phyloP scores from a whole-genome alignment of 805 yeast genomes.

The Saccharomycopsis malanga region DNA sequence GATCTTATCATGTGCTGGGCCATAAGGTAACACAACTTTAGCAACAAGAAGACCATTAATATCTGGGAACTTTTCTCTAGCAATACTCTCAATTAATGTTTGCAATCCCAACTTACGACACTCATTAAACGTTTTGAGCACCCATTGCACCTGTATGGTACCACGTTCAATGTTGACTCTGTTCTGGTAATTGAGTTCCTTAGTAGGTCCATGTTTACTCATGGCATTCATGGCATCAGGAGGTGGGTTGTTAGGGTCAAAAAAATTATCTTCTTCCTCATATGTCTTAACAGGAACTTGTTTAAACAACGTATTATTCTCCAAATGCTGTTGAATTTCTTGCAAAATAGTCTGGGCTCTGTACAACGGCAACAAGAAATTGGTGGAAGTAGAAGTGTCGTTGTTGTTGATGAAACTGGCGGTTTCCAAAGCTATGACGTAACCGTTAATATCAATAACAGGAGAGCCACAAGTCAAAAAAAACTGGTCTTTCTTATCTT shows the following conservation, averaged over 20 bases:
- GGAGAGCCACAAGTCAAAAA: slow-evolving; percentile 23
- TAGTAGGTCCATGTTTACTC: slow-evolving; percentile 3
- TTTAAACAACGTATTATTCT: slow-evolving; percentile 14
- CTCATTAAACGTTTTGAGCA: slow-evolving; percentile 22
- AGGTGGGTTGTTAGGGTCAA: slow-evolving; percentile 19
- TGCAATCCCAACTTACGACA: slow-evolving; percentile 23
- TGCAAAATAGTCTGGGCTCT: slow-evolving; percentile 20
- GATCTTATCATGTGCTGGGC: slow-evolving; percentile 21
- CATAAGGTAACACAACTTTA: slow-evolving; percentile 22
- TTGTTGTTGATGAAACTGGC: slow-evolving; percentile 23
- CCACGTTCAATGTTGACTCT: slow-evolving; percentile 21
- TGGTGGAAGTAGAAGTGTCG: slow-evolving; percentile 22
- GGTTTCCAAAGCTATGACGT: slow-evolving; percentile 22
- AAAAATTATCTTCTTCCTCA: slow-evolving; percentile 20
- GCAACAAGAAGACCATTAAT: slow-evolving; percentile 23
- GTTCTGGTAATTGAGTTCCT: slow-evolving; percentile 18
- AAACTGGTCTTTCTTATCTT: slow-evolving; percentile 22
- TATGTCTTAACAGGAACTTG: slow-evolving; percentile 17
- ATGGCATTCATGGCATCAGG: slow-evolving; percentile 5
- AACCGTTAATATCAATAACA: slow-evolving; percentile 22
- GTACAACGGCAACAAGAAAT: slow-evolving; percentile 22
- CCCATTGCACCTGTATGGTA: slow-evolving; percentile 23
- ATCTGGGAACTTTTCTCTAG: slow-evolving; percentile 23
- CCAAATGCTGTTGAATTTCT: slow-evolving; percentile 19
- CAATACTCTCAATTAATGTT: slow-evolving; percentile 22